These are phyloP conservation scores for Trichosporon coremiiforme DNA, from an alignment of 1,284 basidiomycete species.

Conservation along the genomic window DNA sequence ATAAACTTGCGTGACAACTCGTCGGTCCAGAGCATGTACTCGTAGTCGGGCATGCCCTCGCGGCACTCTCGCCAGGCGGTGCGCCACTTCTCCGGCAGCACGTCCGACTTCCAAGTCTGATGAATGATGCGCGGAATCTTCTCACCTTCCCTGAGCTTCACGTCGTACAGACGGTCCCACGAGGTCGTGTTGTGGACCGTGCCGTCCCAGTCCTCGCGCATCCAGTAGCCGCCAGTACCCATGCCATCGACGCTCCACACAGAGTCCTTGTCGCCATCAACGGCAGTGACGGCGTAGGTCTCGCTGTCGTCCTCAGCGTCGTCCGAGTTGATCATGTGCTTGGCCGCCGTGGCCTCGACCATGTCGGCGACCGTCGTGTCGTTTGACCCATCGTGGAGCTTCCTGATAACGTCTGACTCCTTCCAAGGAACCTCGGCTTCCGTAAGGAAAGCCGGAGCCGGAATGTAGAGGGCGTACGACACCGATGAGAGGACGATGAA, in stretches of 20 bases:
- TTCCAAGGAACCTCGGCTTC: constrained; percentile 71
- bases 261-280: constrained; percentile 8
- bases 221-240: constrained; percentile 54
- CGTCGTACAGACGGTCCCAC: constrained; percentile 51
- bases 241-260: constrained; percentile 51
- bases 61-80: constrained; percentile 75
- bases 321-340: constrained; percentile 10
- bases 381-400: constrained; percentile 27
- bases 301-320: constrained; percentile 7
- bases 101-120: constrained; percentile 96
- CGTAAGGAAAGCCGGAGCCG: constrained; percentile 72
- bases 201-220: constrained; percentile 53
- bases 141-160: constrained; percentile 58
- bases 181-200: constrained; percentile 40
- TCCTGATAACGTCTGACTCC: constrained; percentile 51
- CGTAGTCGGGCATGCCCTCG: constrained; percentile 90
- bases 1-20: constrained; percentile 86
- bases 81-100: constrained; percentile 80
- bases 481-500: constrained; percentile 88
- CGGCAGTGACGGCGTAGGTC: constrained; percentile 14
- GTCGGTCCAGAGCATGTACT: constrained; percentile 98
- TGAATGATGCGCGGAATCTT: constrained; percentile 91
- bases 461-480: constrained; percentile 86
- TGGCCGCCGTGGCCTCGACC: constrained; percentile 14
- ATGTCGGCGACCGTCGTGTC: constrained; percentile 1